Evolutionary conservation across 345 rosid genomes (phyloP), one percentile per base, ranked within the genome.

Genomic region (Euphorbia lathyris): DNA sequence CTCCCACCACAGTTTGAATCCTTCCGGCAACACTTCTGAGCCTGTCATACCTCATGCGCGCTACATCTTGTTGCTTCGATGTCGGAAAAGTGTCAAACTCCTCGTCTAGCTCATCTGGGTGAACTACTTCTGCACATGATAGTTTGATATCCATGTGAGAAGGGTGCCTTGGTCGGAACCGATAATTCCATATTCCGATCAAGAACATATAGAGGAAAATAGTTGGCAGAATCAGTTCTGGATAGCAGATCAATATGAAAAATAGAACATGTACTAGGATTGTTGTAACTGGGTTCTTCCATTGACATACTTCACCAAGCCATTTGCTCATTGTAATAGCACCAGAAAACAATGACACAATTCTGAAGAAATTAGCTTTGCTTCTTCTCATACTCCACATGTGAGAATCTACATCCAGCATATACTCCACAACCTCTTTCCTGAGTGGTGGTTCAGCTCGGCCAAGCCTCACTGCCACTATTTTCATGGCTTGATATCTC

Each of bases 361-460:
- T 70, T 5, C 74, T 42, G n/a, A 70, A 71, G 75, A 76, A 70
- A 74, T 76, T 76, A 9, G 79, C 79, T 52, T 76, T 76, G 73
- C 78, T 77, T 58, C 80, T 72, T 65, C 80, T 77, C 80, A 77
- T 77, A 56, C 80, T 77, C 80, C 80, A 77, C 80, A 77, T 77
- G 43, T 77, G 80, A 53, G 77, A 77, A 58, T 71, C 80, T 14
- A 72, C 76, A 64, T 77, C 77, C 22, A 77, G 63, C 80, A 77
- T 72, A 14, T 72, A 77, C 75, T 77, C 80, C 27, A 77, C 80
- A 14, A 72, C 73, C 61, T 77, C 80, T 63, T 77, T 77, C 66
- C 80, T 72, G 20, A 77, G 65, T 0, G 80, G 70, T 47, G 80
- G 80, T 73, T 77, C 77, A 0, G 77, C 76, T 45, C 80, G 58